A percentile compares a stretch with the other conserved stretches of the same genome.
These are phyloP conservation scores for Macroventuria anomochaeta DNA, from an alignment of 2,329 filamentous ascomycete species.

Conservation along the genomic window DNA sequence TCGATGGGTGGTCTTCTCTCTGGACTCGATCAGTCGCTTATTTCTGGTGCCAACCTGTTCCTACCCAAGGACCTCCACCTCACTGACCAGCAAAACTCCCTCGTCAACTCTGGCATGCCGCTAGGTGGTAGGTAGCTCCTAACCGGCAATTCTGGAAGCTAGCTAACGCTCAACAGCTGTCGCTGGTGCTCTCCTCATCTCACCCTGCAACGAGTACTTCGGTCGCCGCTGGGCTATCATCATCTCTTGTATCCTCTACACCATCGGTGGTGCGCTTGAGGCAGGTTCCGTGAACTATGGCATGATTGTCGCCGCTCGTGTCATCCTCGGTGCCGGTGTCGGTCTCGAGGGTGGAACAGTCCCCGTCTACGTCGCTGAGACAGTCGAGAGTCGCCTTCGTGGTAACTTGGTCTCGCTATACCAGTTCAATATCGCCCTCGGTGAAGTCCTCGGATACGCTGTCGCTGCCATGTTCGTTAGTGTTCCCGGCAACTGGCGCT, in stretches of 20 bases:
- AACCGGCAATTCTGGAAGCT: not conserved
- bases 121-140: conserved; percentile 56
- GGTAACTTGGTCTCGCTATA: conserved; percentile 77
- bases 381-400: conserved; percentile 69
- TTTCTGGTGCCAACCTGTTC: conserved; percentile 73
- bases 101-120: conserved; percentile 75
- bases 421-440: conserved; percentile 77
- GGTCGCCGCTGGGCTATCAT: conserved; percentile 73
- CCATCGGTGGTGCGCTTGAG: conserved; percentile 70
- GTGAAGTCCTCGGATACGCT: conserved; percentile 75
- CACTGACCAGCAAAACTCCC: conserved; percentile 62
- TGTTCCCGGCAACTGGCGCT: conserved; percentile 75
- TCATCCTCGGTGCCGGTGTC: conserved; percentile 73
- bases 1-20: conserved; percentile 76
- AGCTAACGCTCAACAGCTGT: conserved; percentile 57
- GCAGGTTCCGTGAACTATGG: conserved; percentile 72
- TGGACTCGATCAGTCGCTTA: conserved; percentile 75
- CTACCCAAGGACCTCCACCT: conserved; percentile 66
- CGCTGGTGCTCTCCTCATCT: conserved; percentile 70
- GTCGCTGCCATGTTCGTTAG: conserved; percentile 74
- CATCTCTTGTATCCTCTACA: conserved; percentile 72
- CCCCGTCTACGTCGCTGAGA: conserved; percentile 76
- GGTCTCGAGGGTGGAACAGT: conserved; percentile 77
- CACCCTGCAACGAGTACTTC: conserved; percentile 70
- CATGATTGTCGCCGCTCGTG: conserved; percentile 72